phyloP scores from a whole-genome alignment of 2,329 filamentous ascomycete genomes.

The Penicillium sp. region DNA sequence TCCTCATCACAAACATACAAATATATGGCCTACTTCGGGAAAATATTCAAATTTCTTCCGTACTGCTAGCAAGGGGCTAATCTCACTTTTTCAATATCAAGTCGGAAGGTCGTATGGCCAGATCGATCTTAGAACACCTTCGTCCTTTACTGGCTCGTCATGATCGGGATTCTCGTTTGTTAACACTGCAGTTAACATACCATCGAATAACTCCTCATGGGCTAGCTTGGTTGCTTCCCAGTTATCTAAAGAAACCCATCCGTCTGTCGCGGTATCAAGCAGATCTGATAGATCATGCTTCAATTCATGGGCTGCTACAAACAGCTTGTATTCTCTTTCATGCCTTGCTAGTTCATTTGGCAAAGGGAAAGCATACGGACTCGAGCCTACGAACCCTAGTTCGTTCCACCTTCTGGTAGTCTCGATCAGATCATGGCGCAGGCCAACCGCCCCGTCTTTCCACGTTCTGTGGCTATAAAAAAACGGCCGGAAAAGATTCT shows the following conservation, averaged over 20 bases:
- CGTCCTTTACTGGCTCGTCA: slow-evolving; percentile 31
- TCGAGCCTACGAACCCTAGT: slow-evolving; percentile 34
- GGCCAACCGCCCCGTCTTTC: slow-evolving; percentile 37
- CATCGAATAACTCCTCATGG: slow-evolving; percentile 28
- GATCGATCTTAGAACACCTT: slow-evolving; percentile 30
- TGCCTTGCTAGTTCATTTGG: slow-evolving; percentile 25
- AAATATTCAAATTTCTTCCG: too few species aligned
- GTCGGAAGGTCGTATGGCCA: slow-evolving; percentile 28
- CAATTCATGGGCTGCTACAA: slow-evolving; percentile 31
- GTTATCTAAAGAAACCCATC: slow-evolving; percentile 33
- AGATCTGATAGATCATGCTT: slow-evolving; percentile 24
- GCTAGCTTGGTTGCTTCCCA: slow-evolving; percentile 29
- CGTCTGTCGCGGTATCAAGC: slow-evolving; percentile 31
- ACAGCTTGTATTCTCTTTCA: slow-evolving; percentile 27
- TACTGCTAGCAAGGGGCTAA: background rate
- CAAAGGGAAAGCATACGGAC: slow-evolving; percentile 27
- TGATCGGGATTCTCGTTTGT: slow-evolving; percentile 25
- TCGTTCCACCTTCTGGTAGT: slow-evolving; percentile 34
- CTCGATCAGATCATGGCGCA: slow-evolving; percentile 40
- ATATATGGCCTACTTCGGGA: too few species aligned
- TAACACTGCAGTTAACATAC: slow-evolving; percentile 29
- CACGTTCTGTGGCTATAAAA: slow-evolving; percentile 39
- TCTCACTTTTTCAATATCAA: background rate
- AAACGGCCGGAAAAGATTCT: slow-evolving; percentile 36
- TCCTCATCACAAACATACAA: too few species aligned